phyloP scores from a whole-genome alignment of 108 stramenopile species.

The Phaeodactylum tricornutum region DNA sequence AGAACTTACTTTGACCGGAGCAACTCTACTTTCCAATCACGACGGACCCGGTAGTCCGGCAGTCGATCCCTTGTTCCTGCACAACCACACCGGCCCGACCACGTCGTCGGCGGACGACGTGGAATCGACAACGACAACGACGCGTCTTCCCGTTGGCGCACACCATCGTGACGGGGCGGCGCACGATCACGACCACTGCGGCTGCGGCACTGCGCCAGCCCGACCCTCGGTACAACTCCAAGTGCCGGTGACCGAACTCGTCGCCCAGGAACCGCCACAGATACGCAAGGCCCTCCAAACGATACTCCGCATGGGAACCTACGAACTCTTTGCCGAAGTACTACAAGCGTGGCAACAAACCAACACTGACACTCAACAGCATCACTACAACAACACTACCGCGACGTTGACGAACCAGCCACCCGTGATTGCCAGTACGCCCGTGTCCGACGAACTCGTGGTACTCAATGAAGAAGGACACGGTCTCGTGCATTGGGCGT shows the following conservation, averaged over 20 bases:
- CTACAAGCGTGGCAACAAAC: too few species aligned
- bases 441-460: constrained; percentile 7
- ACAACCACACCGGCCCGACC: too few species aligned
- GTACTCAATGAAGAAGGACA: constrained; percentile 63
- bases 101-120: not conserved
- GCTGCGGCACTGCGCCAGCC: not conserved
- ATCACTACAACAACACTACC: too few species aligned
- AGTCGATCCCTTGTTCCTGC: too few species aligned
- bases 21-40: constrained; percentile 26
- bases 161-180: constrained; percentile 9
- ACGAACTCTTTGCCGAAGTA: not conserved
- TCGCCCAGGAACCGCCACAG: not conserved
- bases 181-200: constrained; percentile 11
- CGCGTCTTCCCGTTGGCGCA: constrained; percentile 3
- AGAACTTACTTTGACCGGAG: constrained; percentile 67
- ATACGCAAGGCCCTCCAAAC: too few species aligned
- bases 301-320: not conserved
- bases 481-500: constrained; percentile 89
- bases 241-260: not conserved
- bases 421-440: not conserved
- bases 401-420: constrained; percentile 7
- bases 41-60: not conserved
- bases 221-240: not conserved
- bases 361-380: too few species aligned
- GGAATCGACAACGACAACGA: not conserved